Evolutionary conservation across 1,139 yeast species (phyloP), one percentile per base, ranked within the genome.

Genomic region (Blastobotrys apis): DNA sequence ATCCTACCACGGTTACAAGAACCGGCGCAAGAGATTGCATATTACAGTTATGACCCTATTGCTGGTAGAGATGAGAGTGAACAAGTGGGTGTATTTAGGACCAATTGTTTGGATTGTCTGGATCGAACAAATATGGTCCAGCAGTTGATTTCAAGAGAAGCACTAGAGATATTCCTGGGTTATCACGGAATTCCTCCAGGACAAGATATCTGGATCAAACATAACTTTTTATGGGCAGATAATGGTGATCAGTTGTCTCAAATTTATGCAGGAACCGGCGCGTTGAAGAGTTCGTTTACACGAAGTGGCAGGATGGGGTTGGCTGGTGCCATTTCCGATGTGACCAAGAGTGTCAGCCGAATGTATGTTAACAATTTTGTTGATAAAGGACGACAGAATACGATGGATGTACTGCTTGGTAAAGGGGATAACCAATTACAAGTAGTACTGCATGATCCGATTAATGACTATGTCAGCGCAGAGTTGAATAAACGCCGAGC

Each of bases 211-310:
- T 73, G 80, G 60, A 62, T 66, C 33, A 80, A 76, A 49, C 97
- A 90, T 59, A 85, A 88, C 56, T 72, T 82, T 3, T 67, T 92
- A 19, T 94, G 98, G 98, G 99, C 98, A 0, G 97, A 94, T 64
- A 90, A 92, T 63, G 99, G 98, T 38, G 98, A 94, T 65, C 96
- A 94, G 49, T 78, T 94, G 8, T 88, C 97, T 1, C 97, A 88
- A 62, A 92, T 92, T 23, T 94, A 94, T 62, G 92, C 98, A 0
- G 98, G 98, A 5, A 94, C 98, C 0, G 90, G 92, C 61, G 98
- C 98, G 0, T 71, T 94, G 41, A 94, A 94, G 63, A 86, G 97
- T 0, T 86, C 96, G 3, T 92, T 84, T 60, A 84, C 97, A 2
- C 75, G 98, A 59, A 83, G 87, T 33, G 98, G 98, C 15, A 90